A percentile compares a stretch with the other conserved stretches of the same genome.
phyloP scores from a whole-genome alignment of 345 rosid genomes.

The Citrus glauca region DNA sequence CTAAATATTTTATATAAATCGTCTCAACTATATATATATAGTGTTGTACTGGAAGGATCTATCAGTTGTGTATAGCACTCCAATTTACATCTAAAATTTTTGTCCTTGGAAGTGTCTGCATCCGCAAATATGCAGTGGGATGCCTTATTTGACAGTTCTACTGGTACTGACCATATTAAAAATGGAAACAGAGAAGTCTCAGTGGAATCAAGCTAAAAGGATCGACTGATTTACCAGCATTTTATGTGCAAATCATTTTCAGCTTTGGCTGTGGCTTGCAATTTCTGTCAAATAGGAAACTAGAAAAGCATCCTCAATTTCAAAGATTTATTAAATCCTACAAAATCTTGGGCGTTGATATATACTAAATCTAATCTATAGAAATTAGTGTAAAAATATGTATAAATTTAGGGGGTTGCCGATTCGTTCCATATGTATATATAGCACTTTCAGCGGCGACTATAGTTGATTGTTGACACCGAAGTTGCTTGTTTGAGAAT shows the following conservation, averaged over 20 bases:
- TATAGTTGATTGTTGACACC: neutral
- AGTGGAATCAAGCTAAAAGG: neutral
- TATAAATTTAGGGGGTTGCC: too few relatives aligned
- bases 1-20: neutral
- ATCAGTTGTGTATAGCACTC: neutral
- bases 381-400: too few relatives aligned
- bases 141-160: neutral
- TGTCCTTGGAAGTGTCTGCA: neutral
- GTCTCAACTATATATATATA: neutral
- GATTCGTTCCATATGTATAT: too few relatives aligned
- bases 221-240: neutral
- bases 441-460: neutral
- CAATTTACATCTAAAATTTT: neutral
- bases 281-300: too few relatives aligned
- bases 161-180: neutral
- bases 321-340: too few relatives aligned
- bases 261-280: too few relatives aligned
- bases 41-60: neutral
- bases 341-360: too few relatives aligned
- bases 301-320: too few relatives aligned
- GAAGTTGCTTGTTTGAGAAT: neutral
- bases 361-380: too few relatives aligned
- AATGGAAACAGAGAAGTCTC: neutral
- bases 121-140: neutral
- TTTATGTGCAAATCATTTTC: too few relatives aligned